Percentiles rank a stretch among this genome's conserved stretches.
phyloP scores from a whole-genome alignment of 2,329 filamentous ascomycete genomes.

The Colletotrichum brevisporum region DNA sequence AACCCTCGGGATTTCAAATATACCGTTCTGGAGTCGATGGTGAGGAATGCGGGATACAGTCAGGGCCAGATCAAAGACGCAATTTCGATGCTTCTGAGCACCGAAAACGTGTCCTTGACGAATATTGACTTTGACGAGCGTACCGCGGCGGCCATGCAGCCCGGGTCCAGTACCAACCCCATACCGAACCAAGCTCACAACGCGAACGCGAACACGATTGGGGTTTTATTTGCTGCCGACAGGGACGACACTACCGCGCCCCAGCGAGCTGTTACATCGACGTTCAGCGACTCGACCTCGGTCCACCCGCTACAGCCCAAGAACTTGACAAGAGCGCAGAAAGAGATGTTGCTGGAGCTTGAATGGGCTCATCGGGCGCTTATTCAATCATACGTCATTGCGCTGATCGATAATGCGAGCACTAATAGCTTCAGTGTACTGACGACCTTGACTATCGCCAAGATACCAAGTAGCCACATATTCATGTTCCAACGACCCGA shows the following conservation, averaged over 20 bases:
- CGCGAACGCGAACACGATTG: conserved; percentile 42
- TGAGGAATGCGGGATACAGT: conserved; percentile 52
- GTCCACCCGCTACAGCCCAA: conserved; percentile 63
- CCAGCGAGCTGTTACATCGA: conserved; percentile 32
- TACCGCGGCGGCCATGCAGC: conserved; percentile 24
- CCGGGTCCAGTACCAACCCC: neutral
- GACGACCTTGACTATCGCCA: conserved; percentile 73
- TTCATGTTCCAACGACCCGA: conserved; percentile 67
- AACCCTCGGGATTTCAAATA: conserved; percentile 49
- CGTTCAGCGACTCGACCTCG: conserved; percentile 40
- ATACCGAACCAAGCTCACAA: conserved; percentile 8
- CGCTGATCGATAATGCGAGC: conserved; percentile 70
- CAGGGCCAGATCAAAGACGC: conserved; percentile 50
- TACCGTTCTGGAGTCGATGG: conserved; percentile 54
- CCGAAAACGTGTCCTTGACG: conserved; percentile 49
- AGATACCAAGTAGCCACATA: conserved; percentile 74
- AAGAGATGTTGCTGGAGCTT: conserved; percentile 77
- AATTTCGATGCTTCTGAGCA: conserved; percentile 52
- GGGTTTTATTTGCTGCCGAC: neutral
- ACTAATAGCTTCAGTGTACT: conserved; percentile 65
- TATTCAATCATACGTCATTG: conserved; percentile 76
- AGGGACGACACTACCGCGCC: conserved; percentile 23
- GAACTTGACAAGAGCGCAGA: conserved; percentile 73
- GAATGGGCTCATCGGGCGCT: conserved; percentile 79
- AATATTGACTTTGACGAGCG: conserved; percentile 53